Conservation (phyloP, 1,284 basidiomycete species). For the Lignosus rhinocerotis region DNA sequence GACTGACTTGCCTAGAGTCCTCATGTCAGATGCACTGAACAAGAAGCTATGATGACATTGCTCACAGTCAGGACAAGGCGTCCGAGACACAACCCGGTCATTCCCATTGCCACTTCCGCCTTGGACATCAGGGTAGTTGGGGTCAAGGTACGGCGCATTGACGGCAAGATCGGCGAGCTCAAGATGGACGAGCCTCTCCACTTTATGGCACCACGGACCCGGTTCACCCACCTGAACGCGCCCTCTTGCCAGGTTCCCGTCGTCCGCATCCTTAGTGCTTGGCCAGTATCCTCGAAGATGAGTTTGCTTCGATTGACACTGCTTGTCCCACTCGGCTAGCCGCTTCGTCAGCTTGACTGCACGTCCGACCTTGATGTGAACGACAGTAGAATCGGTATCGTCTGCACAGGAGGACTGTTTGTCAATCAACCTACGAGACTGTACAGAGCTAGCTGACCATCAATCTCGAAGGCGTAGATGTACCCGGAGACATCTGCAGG, state of each 20-base stretch:
- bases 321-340: conserved; percentile 74
- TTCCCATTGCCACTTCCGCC: conserved; percentile 24
- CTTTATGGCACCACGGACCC: conserved; percentile 45
- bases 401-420: conserved; percentile 27
- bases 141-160: conserved; percentile 58
- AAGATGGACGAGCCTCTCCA: conserved; percentile 74
- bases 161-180: conserved; percentile 69
- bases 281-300: conserved; percentile 57
- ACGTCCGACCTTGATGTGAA: conserved; percentile 55
- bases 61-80: conserved; percentile 43
- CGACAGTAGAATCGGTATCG: conserved; percentile 28
- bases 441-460: conserved; percentile 42
- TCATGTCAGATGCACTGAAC: conserved; percentile 3
- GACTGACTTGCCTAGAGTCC: conserved; percentile 46
- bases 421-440: background rate
- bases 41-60: conserved; percentile 5
- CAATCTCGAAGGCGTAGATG: conserved; percentile 78
- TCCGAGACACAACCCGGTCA: conserved; percentile 19
- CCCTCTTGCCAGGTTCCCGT: conserved; percentile 43
- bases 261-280: conserved; percentile 36
- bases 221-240: conserved; percentile 53
- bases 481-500: conserved; percentile 64
- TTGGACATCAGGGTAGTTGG: conserved; percentile 43
- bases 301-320: conserved; percentile 53
- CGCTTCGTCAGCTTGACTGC: conserved; percentile 48